Evolutionary conservation across 1,139 yeast genomes (phyloP).

Genomic region (Eremothecium coryli): DNA sequence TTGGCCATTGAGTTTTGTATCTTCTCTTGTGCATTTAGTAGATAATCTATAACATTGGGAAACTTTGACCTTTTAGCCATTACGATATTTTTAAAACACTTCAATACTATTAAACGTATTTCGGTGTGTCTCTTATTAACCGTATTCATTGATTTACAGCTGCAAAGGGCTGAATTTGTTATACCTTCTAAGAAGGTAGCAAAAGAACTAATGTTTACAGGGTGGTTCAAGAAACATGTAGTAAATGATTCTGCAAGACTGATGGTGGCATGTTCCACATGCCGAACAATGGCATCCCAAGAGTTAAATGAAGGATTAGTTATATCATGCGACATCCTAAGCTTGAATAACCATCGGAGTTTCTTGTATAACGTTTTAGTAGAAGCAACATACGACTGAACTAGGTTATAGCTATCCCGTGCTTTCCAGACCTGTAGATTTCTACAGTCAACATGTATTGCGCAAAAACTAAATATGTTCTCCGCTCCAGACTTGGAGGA

Average conservation of each 20-base stretch:
- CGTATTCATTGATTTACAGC: background rate
- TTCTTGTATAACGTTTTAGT: slow-evolving; percentile 10
- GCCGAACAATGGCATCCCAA: slow-evolving; percentile 13
- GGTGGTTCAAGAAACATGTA: slow-evolving; percentile 8
- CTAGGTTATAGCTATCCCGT: slow-evolving; percentile 13
- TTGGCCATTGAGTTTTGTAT: background rate
- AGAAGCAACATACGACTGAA: slow-evolving; percentile 8
- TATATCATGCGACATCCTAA: slow-evolving; percentile 24
- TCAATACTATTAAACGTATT: background rate
- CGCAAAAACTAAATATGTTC: slow-evolving; percentile 21
- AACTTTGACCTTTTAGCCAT: slow-evolving; percentile 1
- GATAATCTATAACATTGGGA: slow-evolving; percentile 1
- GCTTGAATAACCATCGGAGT: slow-evolving; percentile 12
- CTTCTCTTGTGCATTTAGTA: background rate
- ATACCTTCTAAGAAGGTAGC: slow-evolving; percentile 6
- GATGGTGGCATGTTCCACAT: slow-evolving; percentile 13
- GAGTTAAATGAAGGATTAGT: slow-evolving; percentile 17
- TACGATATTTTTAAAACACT: background rate
- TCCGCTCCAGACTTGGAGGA: slow-evolving; percentile 6
- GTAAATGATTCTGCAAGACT: slow-evolving; percentile 16
- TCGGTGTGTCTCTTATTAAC: background rate
- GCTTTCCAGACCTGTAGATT: slow-evolving; percentile 22
- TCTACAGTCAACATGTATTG: slow-evolving; percentile 16
- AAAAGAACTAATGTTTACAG: slow-evolving; percentile 2
- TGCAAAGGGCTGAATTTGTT: background rate